Conservation (phyloP, 352 stramenopile species). For the Phytophthora pisi region DNA sequence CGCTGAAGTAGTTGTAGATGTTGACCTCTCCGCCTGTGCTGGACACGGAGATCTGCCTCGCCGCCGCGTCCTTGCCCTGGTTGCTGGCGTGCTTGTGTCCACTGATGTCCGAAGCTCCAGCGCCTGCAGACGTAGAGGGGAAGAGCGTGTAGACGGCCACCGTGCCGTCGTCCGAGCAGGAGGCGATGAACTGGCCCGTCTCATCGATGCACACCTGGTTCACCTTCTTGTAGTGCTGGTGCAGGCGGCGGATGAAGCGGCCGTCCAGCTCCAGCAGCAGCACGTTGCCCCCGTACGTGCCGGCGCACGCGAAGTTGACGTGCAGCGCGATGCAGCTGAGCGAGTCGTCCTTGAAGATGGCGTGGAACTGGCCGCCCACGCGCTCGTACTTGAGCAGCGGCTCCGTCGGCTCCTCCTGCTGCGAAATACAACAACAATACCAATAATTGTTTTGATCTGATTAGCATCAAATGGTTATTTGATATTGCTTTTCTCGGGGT, state of each 20-base stretch:
- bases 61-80: conserved; percentile 10
- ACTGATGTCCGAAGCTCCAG: conserved; percentile 19
- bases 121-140: conserved; percentile 25
- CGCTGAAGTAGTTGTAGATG: conserved; percentile 90
- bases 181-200: conserved; percentile 85
- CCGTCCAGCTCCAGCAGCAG: conserved; percentile 81
- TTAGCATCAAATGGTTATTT: conserved; percentile 7
- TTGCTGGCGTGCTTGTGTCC: conserved; percentile 30
- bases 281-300: conserved; percentile 84
- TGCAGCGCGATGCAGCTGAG: conserved; percentile 83
- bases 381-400: conserved; percentile 89
- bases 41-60: conserved; percentile 51
- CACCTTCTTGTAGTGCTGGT: conserved; percentile 90
- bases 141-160: conserved; percentile 84
- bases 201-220: conserved; percentile 88
- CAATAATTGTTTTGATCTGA: conserved; percentile 5
- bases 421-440: conserved; percentile 7
- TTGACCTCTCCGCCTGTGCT: conserved; percentile 84
- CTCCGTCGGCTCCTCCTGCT: conserved; percentile 45
- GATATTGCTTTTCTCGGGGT: conserved; percentile 3
- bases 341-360: conserved; percentile 88
- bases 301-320: conserved; percentile 78
- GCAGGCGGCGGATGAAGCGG: conserved; percentile 75
- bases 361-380: conserved; percentile 83
- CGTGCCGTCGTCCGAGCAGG: conserved; percentile 85